These are phyloP conservation scores for Phaseolus lunatus DNA, from an alignment of 306 rosid species.

Conservation along the genomic window DNA sequence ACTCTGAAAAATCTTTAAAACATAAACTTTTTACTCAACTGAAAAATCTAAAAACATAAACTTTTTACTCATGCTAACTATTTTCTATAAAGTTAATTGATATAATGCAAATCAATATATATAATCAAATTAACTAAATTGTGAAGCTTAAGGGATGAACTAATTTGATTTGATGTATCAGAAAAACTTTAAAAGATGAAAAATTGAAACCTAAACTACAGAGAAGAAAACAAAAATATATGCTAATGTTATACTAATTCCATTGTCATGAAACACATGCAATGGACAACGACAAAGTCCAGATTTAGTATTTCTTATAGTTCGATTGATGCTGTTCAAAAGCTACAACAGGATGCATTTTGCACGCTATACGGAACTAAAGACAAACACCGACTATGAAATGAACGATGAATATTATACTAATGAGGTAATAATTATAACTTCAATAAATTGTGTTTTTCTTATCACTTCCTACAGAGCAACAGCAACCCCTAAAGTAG, in stretches of 20 bases:
- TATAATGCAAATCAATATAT: too few species aligned
- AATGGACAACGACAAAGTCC: neutral
- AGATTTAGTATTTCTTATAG: neutral
- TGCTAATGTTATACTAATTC: neutral
- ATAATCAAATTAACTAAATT: too few species aligned
- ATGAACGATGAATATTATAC: neutral
- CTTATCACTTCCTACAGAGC: neutral
- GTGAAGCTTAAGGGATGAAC: too few species aligned
- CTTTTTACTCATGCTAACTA: too few species aligned
- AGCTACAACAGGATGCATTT: neutral
- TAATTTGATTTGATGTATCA: too few species aligned
- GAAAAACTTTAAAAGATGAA: too few species aligned
- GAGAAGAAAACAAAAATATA: too few species aligned
- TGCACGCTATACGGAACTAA: slow-evolving; percentile 1
- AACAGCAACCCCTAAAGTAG: neutral
- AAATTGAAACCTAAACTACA: too few species aligned
- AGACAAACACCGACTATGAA: neutral
- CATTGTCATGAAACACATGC: neutral
- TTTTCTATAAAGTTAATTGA: too few species aligned
- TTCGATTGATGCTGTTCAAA: neutral
- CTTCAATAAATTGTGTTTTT: neutral
- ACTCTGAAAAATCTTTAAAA: too few species aligned
- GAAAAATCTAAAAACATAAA: too few species aligned
- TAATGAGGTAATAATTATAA: neutral
- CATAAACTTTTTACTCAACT: too few species aligned